Evolutionary conservation across 768 basidiomycete genomes (phyloP), one percentile per base, ranked within the genome.

Genomic region (Mycena vulgaris): DNA sequence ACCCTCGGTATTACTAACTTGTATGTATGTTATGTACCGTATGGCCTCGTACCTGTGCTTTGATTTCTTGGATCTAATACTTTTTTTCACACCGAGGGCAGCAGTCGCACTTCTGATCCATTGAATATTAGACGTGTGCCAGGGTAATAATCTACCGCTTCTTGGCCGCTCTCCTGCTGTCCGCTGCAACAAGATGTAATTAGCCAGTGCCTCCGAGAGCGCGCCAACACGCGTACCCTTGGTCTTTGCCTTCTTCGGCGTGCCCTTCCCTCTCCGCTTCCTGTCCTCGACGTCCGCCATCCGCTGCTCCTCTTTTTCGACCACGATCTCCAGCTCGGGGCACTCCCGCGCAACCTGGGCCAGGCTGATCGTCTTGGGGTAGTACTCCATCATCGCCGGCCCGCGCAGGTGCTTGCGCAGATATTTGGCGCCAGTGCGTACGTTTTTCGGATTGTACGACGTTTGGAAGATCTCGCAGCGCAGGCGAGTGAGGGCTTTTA

Each of bases 351-450:
- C 85, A 13, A 91, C 80, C 57, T 84, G 75, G 35, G 89, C 78
- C 58, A 95, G 82, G 69, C 89, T 85, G 67, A 93, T 75, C n/a
- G 83, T 80, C 25, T 82, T 78, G 0, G 93, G 93, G 81, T 97
- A 96, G 83, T 98, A 98, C 6, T 88, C 83, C 72, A 92, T 78
- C 92, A 98, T 94, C 30, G 95, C 88, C 0, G 95, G 95, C 0
- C 97, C 97, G 0, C 92, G 89, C 39, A 98, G 89, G 21, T 93
- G 87, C 17, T 88, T 86, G 23, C 93, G 90, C 52, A 98, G 90
- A 83, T 97, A 96, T 83, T 98, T 98, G 30, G 95, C 93, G 21
- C 97, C 97, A 0, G 94, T 96, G 21, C 97, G 91, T 17, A 89
- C 78, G 30, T 88, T 89, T 3, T 87, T 87, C 0, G 97, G 97